phyloP scores from a whole-genome alignment of 208 protist species.

The Acanthamoeba royreba region DNA sequence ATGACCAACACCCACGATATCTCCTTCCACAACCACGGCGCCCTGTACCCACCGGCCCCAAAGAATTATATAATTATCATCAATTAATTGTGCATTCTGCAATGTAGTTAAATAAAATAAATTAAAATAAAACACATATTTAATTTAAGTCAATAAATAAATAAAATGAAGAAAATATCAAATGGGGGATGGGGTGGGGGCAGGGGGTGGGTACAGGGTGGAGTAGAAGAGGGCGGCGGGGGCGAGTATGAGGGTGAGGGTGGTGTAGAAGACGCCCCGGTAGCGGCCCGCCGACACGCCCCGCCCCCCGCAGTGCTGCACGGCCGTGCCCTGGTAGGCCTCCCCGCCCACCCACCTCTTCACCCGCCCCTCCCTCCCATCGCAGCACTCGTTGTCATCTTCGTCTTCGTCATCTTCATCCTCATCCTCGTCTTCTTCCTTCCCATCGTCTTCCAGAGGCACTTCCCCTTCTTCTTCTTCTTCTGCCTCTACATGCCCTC shows the following conservation, averaged over 20 bases:
- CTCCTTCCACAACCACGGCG: background rate
- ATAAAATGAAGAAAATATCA: too few relatives aligned
- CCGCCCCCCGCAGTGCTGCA: background rate
- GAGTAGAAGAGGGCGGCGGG: background rate
- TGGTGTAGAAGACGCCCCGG: background rate
- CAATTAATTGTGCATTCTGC: too few relatives aligned
- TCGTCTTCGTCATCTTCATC: background rate
- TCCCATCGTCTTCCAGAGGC: background rate
- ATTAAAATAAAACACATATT: too few relatives aligned
- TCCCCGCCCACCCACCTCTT: background rate
- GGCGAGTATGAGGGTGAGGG: background rate
- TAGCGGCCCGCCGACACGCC: background rate
- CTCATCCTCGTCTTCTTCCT: background rate
- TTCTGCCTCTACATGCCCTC: too few relatives aligned
- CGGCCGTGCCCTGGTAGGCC: background rate
- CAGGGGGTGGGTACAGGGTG: background rate
- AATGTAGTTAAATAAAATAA: too few relatives aligned
- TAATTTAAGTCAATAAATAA: too few relatives aligned
- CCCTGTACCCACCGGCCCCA: too few relatives aligned
- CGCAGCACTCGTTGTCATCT: background rate
- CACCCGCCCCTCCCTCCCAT: background rate
- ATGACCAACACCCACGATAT: background rate
- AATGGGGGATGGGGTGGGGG: too few relatives aligned
- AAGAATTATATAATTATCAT: too few relatives aligned
- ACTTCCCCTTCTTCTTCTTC: too few relatives aligned